Evolutionary conservation across 176 grass and related monocot genomes (phyloP).

Genomic region (Oryza meyeriana): DNA sequence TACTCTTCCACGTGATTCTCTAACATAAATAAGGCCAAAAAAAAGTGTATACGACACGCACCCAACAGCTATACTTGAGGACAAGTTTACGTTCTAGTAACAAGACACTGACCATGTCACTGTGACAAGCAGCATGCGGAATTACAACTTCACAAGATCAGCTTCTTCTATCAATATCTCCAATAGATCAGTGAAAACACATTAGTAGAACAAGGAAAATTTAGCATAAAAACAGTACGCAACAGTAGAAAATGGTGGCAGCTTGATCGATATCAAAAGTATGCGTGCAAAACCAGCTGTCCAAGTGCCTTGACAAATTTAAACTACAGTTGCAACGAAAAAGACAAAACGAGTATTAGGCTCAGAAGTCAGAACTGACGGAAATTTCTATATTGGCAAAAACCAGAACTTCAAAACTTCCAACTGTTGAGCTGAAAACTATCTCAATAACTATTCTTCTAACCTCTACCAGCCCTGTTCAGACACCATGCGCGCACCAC

Average conservation of each 20-base stretch:
- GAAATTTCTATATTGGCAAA: not conserved
- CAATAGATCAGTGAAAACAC: not conserved
- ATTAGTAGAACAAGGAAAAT: not conserved
- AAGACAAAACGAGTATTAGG: not conserved
- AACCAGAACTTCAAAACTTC: not conserved
- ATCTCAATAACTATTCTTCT: not conserved
- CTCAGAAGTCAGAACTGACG: not conserved
- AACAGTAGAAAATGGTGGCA: not conserved
- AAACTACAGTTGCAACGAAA: not conserved
- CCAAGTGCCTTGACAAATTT: not conserved
- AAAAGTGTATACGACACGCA: not conserved
- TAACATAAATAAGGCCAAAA: not conserved
- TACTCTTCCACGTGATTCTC: not conserved
- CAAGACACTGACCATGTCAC: too few species aligned
- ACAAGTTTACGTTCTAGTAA: not conserved
- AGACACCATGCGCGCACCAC: constrained; percentile 13
- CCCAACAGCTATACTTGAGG: not conserved
- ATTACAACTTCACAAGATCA: not conserved
- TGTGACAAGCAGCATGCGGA: too few species aligned
- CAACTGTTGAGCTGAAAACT: not conserved
- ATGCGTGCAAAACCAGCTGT: not conserved
- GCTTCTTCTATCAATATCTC: too few species aligned
- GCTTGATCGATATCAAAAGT: not conserved
- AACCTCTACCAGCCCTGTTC: constrained; percentile 61
- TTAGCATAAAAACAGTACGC: not conserved